Evolutionary conservation across 306 rosid genomes (phyloP).

Genomic region (Cicer judaicum): DNA sequence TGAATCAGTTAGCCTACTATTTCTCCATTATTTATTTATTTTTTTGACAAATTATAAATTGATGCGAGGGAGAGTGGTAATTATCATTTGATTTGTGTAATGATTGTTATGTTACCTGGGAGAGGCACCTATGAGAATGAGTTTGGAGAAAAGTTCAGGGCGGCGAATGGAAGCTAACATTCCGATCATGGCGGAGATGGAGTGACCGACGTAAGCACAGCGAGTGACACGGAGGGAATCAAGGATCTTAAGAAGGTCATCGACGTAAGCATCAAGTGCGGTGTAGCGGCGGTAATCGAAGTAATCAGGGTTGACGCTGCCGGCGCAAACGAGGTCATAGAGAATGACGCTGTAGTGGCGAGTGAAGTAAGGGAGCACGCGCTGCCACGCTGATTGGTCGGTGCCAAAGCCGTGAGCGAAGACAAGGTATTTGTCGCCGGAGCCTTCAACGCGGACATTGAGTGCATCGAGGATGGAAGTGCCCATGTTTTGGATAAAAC

Average conservation of each 20-base stretch:
- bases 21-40: too few species aligned
- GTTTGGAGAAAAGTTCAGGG: slow-evolving; percentile 86
- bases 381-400: slow-evolving; percentile 97
- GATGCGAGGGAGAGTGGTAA: too few species aligned
- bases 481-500: slow-evolving; percentile 44
- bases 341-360: slow-evolving; percentile 74
- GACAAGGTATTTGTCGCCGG: slow-evolving; percentile 71
- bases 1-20: too few species aligned
- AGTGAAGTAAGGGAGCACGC: slow-evolving; percentile 74
- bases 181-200: slow-evolving; percentile 96
- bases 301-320: slow-evolving; percentile 94
- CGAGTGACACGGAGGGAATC: slow-evolving; percentile 63
- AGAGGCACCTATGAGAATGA: slow-evolving; percentile 89
- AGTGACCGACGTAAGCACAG: slow-evolving; percentile 92
- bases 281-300: slow-evolving; percentile 88
- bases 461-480: slow-evolving; percentile 69
- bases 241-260: slow-evolving; percentile 80
- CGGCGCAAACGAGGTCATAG: slow-evolving; percentile 99
- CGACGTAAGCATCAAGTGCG: slow-evolving; percentile 84
- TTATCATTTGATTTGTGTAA: too few species aligned
- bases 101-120: slow-evolving; percentile 57
- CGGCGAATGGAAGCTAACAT: slow-evolving; percentile 88
- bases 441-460: slow-evolving; percentile 81
- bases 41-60: too few species aligned
- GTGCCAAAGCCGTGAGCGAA: slow-evolving; percentile 93